Evolutionary conservation across 2,329 filamentous ascomycete genomes (phyloP).

Genomic region (Xylaria sp.): DNA sequence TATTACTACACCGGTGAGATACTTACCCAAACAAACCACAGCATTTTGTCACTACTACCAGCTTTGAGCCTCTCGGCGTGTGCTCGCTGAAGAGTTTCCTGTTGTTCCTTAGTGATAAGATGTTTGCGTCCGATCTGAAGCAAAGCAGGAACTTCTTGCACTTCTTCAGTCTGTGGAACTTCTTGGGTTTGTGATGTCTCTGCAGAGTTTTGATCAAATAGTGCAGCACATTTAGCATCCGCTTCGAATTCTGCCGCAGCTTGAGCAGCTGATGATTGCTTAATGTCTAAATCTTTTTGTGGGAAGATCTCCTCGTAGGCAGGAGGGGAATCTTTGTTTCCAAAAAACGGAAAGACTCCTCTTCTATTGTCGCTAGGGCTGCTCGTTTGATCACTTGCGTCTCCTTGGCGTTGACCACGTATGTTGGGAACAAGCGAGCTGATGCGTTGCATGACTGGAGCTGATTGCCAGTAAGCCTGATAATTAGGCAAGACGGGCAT

Average conservation of each 20-base stretch:
- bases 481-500: constrained; percentile 76
- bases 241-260: constrained; percentile 69
- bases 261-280: constrained; percentile 66
- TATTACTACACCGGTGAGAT: neutral
- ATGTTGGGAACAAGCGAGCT: constrained; percentile 78
- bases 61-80: constrained; percentile 72
- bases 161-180: constrained; percentile 43
- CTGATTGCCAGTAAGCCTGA: constrained; percentile 70
- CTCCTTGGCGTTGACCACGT: constrained; percentile 60
- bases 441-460: constrained; percentile 75
- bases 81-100: constrained; percentile 69
- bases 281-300: constrained; percentile 61
- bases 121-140: constrained; percentile 72
- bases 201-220: constrained; percentile 61
- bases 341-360: constrained; percentile 71
- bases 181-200: constrained; percentile 45
- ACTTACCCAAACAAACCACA: constrained; percentile 75
- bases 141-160: constrained; percentile 52
- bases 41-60: constrained; percentile 70
- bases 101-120: constrained; percentile 71
- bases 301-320: constrained; percentile 85
- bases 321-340: constrained; percentile 67
- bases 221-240: constrained; percentile 64
- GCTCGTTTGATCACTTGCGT: constrained; percentile 53
- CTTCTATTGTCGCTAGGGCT: constrained; percentile 67